Evolutionary conservation across 2,329 filamentous ascomycete species (phyloP), one percentile per base, ranked within the genome.

Genomic region (Cladosporium sp.): DNA sequence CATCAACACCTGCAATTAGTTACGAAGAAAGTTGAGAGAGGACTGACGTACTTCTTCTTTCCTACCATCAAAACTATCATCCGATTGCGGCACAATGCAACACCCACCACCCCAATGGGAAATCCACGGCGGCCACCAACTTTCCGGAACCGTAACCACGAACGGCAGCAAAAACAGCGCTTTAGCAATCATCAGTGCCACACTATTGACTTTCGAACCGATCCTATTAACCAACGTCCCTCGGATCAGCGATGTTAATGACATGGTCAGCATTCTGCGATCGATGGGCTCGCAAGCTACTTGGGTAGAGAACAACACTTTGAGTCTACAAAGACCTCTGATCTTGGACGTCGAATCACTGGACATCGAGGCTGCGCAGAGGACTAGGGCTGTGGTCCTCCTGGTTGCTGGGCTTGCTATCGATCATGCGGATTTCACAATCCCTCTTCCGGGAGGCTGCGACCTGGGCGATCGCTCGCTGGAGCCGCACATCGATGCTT

Each of bases 161-260:
- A 61, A 61, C 28, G 58, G 58, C 11, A 61, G 46, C 58, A 61
- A 61, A 21, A 53, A 60, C 39, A 60, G 58, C n/a, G 58, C 58
- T n/a, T n/a, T 60, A 2, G 58, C 36, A 10, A 60, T 60, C 2
- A 25, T 60, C 5, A 48, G 58, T 16, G 39, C 58, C 23, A 34
- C 58, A 8, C n/a, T 60, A 2, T 4, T 53, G 14, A 53, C 58
- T 5, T 25, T 28, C 6, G 46, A 61, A 6, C 28, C 43, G 18
- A n/a, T 61, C 23, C 23, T 30, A 8, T 32, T 61, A n/a, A 36
- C 28, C 43, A 61, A 61, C 6, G 30, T 61, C 14, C 58, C 58
- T 36, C 58, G 46, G 5, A 61, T 53, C 43, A 61, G 46, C 43
- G 58, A 61, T 28, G 46, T 61, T 4, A 4, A 36, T 18, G 43